phyloP scores from a whole-genome alignment of 2,329 filamentous ascomycete species.

The Rhynchosporium graminicola region DNA sequence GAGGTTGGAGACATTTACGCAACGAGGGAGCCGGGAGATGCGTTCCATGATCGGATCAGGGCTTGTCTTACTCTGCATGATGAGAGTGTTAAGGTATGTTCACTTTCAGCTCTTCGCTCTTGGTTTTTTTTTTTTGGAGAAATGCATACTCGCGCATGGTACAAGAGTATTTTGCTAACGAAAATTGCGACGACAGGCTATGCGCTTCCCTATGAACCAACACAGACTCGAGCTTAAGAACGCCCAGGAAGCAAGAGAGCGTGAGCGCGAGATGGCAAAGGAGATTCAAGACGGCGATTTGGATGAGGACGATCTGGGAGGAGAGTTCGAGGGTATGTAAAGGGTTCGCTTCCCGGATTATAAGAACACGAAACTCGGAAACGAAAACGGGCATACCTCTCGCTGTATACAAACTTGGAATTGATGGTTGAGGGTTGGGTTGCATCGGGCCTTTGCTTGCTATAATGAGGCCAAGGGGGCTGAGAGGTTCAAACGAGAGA shows the following conservation, averaged over 20 bases:
- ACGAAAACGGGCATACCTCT: constrained; percentile 1
- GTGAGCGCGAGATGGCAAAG: constrained; percentile 95
- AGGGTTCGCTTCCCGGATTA: neutral
- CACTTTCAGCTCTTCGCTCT: neutral
- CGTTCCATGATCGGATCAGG: constrained; percentile 94
- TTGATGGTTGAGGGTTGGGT: constrained; percentile 2
- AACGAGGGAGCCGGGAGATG: constrained; percentile 91
- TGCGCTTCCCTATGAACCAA: constrained; percentile 99
- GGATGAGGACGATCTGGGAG: constrained; percentile 93
- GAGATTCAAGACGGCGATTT: constrained; percentile 98
- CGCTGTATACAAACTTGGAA: constrained; percentile 30
- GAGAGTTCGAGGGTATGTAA: constrained; percentile 95
- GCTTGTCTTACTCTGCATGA: constrained; percentile 92
- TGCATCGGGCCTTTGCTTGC: neutral
- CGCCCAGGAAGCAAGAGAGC: constrained; percentile 94
- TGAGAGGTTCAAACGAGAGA: neutral
- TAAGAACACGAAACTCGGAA: neutral
- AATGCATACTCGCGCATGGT: neutral
- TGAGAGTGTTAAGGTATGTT: constrained; percentile 90
- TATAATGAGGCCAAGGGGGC: neutral
- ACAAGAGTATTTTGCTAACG: constrained; percentile 17
- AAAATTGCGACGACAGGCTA: constrained; percentile 60
- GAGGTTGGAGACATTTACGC: constrained; percentile 95
- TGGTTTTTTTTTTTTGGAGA: neutral
- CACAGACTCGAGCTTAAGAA: constrained; percentile 97